Base-by-base conservation (phyloP, 2,329 filamentous ascomycete species). In the Cladophialophora bantiana region DNA sequence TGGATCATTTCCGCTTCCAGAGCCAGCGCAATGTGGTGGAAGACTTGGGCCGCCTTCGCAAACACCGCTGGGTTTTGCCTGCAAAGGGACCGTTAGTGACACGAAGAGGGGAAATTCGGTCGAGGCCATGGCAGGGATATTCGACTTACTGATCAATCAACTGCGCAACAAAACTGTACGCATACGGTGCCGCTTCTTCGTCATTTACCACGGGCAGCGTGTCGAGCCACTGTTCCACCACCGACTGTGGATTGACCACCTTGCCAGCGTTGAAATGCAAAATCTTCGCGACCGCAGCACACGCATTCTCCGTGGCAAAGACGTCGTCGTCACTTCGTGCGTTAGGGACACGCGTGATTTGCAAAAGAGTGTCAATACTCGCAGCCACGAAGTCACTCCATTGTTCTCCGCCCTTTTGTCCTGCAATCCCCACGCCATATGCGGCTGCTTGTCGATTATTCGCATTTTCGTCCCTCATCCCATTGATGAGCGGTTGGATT, bases 291-390 rank as follows among this genome's bases (percentile, higher is more conserved):
- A 99, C 95, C 72, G 93, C 93, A 50, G 95, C 94, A 73, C 93
- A 97, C 6, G 94, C 94, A 76, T 99, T 99, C 81, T 99, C 95
- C 1, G 95, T 98, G 1, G 95, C 95, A 77, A 96, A 99, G 1
- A 97, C 90, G 74, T 98, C 94, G 73, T 98, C 95, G 70, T 98
- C 95, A 56, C 88, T 89, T 70, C 95, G 88, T 4, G 94, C 90
- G 71, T 96, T 90, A 1, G 90, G 88, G 63, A 94, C 85, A 75
- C 91, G 89, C 5, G 90, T 93, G 55, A 92, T 91, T 76, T 93
- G 89, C 83, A 99, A 97, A 36, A 99, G 84, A 70, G 88, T 89
- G 10, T 91, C 91, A 60, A 98, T 82, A 55, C 91, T 89, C 34
- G 89, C 89, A 18, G 90, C 90, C 4, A 95, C 86, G 78, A 98